Conservation (phyloP, 352 stramenopile species). For the Vaucheria bursata region DNA sequence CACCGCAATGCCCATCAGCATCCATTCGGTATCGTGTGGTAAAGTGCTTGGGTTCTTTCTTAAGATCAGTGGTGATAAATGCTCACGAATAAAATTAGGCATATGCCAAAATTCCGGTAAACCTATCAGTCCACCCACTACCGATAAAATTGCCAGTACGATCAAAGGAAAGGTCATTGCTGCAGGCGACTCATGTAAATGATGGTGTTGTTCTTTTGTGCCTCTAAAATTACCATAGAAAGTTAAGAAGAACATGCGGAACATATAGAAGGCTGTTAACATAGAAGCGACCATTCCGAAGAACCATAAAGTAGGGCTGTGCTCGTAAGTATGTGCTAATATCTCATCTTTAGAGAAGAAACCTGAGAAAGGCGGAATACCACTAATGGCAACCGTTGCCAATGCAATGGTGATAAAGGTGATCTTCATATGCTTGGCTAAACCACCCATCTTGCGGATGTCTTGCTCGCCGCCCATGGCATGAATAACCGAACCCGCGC, state of each 20-base stretch:
- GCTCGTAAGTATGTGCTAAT: constrained; percentile 51
- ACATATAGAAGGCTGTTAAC: not conserved
- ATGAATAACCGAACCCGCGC: constrained; percentile 56
- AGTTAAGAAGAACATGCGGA: not conserved
- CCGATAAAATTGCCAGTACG: too few relatives aligned
- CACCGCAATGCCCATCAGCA: too few relatives aligned
- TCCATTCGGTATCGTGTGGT: too few relatives aligned
- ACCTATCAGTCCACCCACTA: too few relatives aligned
- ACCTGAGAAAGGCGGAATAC: constrained; percentile 55
- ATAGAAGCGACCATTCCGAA: not conserved
- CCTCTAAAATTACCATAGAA: constrained; percentile 33
- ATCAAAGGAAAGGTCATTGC: too few relatives aligned
- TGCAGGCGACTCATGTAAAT: not conserved
- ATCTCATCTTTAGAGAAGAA: constrained; percentile 62
- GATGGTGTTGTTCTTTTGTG: not conserved
- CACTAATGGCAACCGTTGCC: constrained; percentile 52
- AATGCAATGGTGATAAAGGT: constrained; percentile 56
- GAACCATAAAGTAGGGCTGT: constrained; percentile 53
- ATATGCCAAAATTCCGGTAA: too few relatives aligned
- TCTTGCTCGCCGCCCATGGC: constrained; percentile 55
- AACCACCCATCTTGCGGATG: constrained; percentile 56
- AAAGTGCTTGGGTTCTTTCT: too few relatives aligned
- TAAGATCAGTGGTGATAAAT: too few relatives aligned
- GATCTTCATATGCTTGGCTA: constrained; percentile 52
- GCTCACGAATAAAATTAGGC: too few relatives aligned